These are phyloP conservation scores for Hypomyces rosellus DNA, from an alignment of 2,329 filamentous ascomycete species.

Conservation along the genomic window DNA sequence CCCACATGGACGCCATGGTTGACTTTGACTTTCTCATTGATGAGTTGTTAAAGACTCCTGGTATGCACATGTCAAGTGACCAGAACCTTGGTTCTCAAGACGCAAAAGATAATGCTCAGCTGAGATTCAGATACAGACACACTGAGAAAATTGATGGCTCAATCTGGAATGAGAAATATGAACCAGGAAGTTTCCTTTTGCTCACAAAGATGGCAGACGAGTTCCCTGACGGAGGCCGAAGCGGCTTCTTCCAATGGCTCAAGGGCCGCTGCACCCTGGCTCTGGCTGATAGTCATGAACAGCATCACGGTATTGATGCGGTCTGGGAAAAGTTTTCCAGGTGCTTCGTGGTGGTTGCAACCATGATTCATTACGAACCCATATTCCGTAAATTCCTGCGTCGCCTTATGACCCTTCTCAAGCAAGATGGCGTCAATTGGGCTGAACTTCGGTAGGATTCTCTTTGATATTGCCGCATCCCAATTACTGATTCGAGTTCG, in stretches of 20 bases:
- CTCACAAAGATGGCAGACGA: constrained; percentile 58
- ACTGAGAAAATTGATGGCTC: constrained; percentile 37
- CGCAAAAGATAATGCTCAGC: constrained; percentile 46
- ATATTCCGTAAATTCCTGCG: constrained; percentile 74
- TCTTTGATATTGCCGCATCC: background rate
- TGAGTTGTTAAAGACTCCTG: constrained; percentile 62
- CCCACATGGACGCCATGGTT: constrained; percentile 86
- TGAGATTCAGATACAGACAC: constrained; percentile 58
- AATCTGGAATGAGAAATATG: constrained; percentile 64
- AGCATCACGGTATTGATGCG: constrained; percentile 76
- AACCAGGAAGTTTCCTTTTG: constrained; percentile 51
- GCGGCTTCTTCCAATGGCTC: constrained; percentile 73
- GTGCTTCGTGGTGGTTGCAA: constrained; percentile 67
- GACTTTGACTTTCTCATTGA: constrained; percentile 76
- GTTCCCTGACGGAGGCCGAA: constrained; percentile 66
- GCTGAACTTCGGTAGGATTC: constrained; percentile 60
- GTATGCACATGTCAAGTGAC: constrained; percentile 65
- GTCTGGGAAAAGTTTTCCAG: constrained; percentile 78
- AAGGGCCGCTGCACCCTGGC: constrained; percentile 67
- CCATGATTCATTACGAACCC: constrained; percentile 82
- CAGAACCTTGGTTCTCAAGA: constrained; percentile 47
- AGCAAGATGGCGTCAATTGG: constrained; percentile 79
- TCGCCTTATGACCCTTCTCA: constrained; percentile 62
- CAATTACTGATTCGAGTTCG: constrained; percentile 3
- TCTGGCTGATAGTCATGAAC: constrained; percentile 64